Base-by-base conservation (phyloP, 352 stramenopile species). In the Globisporangium heterothallicum region DNA sequence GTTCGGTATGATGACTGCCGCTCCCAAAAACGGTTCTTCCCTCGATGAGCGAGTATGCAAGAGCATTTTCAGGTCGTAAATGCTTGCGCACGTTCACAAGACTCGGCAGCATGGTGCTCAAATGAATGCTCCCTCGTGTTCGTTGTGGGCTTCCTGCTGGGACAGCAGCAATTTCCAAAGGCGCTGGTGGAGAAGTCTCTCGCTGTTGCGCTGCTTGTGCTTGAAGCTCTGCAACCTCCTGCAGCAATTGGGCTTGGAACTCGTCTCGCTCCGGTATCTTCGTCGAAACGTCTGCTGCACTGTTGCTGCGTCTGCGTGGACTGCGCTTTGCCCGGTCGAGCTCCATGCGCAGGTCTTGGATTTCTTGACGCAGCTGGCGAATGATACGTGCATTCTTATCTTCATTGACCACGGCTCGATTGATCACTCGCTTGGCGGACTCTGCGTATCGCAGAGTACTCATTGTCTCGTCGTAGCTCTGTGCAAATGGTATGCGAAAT, bases 401-500 rank as follows among this genome's bases (percentile, higher is more conserved):
- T 66, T 93, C 83, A 34, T 93, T 92, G 26, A 92, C 72, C 1
- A 89, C 77, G 0, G 79, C 80, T 8, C 77, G 71, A 38, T 93
- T 93, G 59, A 92, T 85, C 50, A 92, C 80, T 34, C 74, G 83
- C 57, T 93, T 93, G 22, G 83, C 80, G 0, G 80, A 91, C 56
- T 93, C 80, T 3, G 83, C 83, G 36, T 93, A 93, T 4, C 83
- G 78, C 6, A 93, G 49, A 3, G 83, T 93, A 60, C 78, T 92
- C 80, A 93, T 86, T 2, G 80, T 92, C 42, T 93, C 83, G 7
- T 92, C 80, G 48, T 93, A 93, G 45, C 82, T 93, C 68, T 88
- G 26, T 10, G 2, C 21, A 6, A 6, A 6, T 6, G 35, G 1
- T 13, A 40, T 21, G 43, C 25, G 43, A 40, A 27, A 22, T 5